phyloP scores from a whole-genome alignment of 768 basidiomycete species.

The Scleroderma bovista region DNA sequence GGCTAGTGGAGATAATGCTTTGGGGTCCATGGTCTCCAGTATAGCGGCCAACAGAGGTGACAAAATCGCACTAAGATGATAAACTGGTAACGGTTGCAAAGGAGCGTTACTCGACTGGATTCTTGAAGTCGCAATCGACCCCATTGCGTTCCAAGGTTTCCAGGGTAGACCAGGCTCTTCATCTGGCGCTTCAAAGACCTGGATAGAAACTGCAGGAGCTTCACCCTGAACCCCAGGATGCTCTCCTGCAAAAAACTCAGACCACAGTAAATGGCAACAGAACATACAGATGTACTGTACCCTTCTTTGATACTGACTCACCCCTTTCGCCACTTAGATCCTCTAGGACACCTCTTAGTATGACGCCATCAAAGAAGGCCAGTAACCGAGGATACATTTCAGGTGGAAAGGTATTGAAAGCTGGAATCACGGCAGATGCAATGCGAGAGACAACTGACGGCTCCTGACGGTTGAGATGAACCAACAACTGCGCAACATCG shows the following conservation, averaged over 20 bases:
- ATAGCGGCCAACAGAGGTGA: constrained; percentile 59
- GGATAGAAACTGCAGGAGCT: constrained; percentile 50
- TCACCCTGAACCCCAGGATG: constrained; percentile 7
- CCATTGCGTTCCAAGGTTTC: constrained; percentile 26
- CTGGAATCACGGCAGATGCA: constrained; percentile 66
- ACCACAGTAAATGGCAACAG: neutral
- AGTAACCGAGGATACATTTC: constrained; percentile 62
- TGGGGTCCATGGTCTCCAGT: constrained; percentile 49
- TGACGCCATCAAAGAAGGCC: constrained; percentile 59
- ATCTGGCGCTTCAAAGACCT: constrained; percentile 46
- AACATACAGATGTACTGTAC: constrained; percentile 5
- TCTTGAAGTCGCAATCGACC: constrained; percentile 12
- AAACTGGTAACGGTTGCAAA: constrained; percentile 46
- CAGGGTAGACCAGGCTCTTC: constrained; percentile 12
- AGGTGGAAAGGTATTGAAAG: constrained; percentile 59
- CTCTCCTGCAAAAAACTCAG: constrained; percentile 5
- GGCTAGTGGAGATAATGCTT: constrained; percentile 29
- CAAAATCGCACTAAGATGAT: constrained; percentile 57
- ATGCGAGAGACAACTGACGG: constrained; percentile 52
- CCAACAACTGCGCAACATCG: constrained; percentile 66
- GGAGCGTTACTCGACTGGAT: constrained; percentile 53
- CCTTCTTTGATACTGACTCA: neutral
- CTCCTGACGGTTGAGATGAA: constrained; percentile 48
- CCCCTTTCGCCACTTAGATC: constrained; percentile 38
- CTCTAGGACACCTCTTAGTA: constrained; percentile 51